These are phyloP conservation scores for Pulveroboletus sp. DNA, from an alignment of 768 basidiomycete genomes.

Conservation along the genomic window DNA sequence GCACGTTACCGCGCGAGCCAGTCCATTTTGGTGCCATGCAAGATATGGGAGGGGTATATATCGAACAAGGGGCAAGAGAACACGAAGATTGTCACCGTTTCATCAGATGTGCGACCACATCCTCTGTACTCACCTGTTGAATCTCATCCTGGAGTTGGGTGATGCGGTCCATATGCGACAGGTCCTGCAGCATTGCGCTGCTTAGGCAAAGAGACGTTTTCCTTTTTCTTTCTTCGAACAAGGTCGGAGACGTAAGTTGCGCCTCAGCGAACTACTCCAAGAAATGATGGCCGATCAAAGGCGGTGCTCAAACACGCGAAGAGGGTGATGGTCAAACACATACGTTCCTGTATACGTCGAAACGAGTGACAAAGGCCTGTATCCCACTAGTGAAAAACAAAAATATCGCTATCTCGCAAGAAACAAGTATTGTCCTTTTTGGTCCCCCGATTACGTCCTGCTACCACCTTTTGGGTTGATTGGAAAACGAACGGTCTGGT, in stretches of 20 bases:
- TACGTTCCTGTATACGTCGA: not conserved
- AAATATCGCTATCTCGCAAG: not conserved
- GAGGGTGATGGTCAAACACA: not conserved
- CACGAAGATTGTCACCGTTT: not conserved
- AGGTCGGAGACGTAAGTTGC: conserved; percentile 12
- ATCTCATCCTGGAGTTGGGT: conserved; percentile 94
- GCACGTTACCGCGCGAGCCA: no score
- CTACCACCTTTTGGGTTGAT: not conserved
- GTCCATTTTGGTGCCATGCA: not conserved
- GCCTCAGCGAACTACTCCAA: conserved; percentile 1
- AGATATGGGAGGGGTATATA: not conserved
- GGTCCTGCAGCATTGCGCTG: conserved; percentile 88
- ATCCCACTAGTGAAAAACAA: not conserved
- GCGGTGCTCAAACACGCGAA: not conserved
- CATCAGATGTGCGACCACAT: conserved; percentile 12
- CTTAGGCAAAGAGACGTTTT: conserved; percentile 7
- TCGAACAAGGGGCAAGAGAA: not conserved
- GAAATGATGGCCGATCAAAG: not conserved
- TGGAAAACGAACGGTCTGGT: not conserved
- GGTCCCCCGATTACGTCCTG: not conserved
- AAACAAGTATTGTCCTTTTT: not conserved
- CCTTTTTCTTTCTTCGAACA: conserved; percentile 5
- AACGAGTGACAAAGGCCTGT: not conserved
- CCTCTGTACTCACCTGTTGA: conserved; percentile 54
- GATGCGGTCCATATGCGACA: conserved; percentile 93